Evolutionary conservation across 192 early-diverging fungal genomes (phyloP), one percentile per base, ranked within the genome.

Genomic region (Entrophospora sp.): DNA sequence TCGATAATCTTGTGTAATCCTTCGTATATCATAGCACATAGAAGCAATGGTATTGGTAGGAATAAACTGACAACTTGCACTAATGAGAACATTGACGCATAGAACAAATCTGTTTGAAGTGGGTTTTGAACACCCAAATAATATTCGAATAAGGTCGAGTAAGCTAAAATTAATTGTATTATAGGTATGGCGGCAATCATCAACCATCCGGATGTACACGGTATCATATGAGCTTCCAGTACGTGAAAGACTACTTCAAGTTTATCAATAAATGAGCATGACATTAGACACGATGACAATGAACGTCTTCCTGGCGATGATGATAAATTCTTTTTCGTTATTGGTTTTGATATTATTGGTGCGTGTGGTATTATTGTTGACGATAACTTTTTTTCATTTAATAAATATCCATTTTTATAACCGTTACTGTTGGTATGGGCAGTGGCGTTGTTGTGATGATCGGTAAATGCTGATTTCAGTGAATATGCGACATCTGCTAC

Each of bases 401-500:
- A 46, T 3, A 8, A 46, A 22, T 22, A 46, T 18, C 20, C 18
- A 7, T 13, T n/a, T n/a, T n/a, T 22, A 22, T 46, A 18, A 20
- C 24, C 5, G 31, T 1, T 14, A 9, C 12, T 36, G n/a, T 24
- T n/a, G 18, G n/a, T 18, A 36, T n/a, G n/a, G n/a, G n/a, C n/a
- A n/a, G n/a, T n/a, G n/a, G n/a, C n/a, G n/a, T n/a, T n/a, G n/a
- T n/a, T n/a, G n/a, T n/a, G n/a, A 7, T 48, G 10, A 10, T 20
- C 31, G 16, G 18, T 46, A 1, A 63, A 63, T n/a, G 61, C 67
- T 14, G 64, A 65, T 34, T 68, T 61, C 27, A 90, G 32, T 0
- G 79, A 71, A 64, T 86, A 90, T 3, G 83, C 81, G 1, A 81
- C 74, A 73, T 90, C 88, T n/a, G 86, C 77, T 20, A 85, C 81